Percentiles rank a stretch among this genome's conserved stretches.
Conservation (phyloP, 2,329 filamentous ascomycete species). For the Aureobasidium melanogenum region DNA sequence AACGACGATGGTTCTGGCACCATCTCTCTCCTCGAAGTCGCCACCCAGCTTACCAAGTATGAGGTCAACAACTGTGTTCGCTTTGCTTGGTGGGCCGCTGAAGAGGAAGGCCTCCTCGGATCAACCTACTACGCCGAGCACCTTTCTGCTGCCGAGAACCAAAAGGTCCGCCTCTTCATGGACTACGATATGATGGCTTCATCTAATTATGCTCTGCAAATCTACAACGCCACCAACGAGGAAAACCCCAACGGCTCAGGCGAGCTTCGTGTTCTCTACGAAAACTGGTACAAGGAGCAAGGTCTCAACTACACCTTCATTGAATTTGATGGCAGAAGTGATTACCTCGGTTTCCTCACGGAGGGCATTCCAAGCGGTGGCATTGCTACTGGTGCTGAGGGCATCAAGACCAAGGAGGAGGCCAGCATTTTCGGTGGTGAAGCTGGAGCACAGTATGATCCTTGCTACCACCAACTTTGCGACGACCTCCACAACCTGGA, state of each 20-base stretch:
- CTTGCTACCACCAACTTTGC: constrained; percentile 47
- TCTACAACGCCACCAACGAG: constrained; percentile 40
- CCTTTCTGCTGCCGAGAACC: constrained; percentile 40
- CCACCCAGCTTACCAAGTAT: constrained; percentile 58
- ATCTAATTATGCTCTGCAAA: constrained; percentile 49
- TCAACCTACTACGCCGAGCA: constrained; percentile 48
- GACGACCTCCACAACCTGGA: constrained; percentile 48
- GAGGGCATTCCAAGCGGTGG: constrained; percentile 59
- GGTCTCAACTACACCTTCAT: constrained; percentile 61
- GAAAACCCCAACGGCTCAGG: constrained; percentile 47
- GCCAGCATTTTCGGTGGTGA: constrained; percentile 60
- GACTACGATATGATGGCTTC: constrained; percentile 65
- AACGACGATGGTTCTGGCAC: constrained; percentile 70
- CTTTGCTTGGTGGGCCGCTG: constrained; percentile 58
- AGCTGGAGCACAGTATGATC: constrained; percentile 49
- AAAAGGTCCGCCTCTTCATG: constrained; percentile 57
- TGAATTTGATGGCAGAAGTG: constrained; percentile 68
- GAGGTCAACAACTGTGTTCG: constrained; percentile 61
- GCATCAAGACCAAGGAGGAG: constrained; percentile 62
- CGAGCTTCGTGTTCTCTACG: constrained; percentile 55
- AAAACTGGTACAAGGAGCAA: constrained; percentile 55
- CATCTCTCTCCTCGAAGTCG: constrained; percentile 50
- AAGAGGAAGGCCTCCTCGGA: constrained; percentile 56
- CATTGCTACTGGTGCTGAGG: constrained; percentile 70
- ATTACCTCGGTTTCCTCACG: constrained; percentile 70